Evolutionary conservation across 495 filamentous ascomycete species (phyloP).

Genomic region (Amorphotheca resinae): DNA sequence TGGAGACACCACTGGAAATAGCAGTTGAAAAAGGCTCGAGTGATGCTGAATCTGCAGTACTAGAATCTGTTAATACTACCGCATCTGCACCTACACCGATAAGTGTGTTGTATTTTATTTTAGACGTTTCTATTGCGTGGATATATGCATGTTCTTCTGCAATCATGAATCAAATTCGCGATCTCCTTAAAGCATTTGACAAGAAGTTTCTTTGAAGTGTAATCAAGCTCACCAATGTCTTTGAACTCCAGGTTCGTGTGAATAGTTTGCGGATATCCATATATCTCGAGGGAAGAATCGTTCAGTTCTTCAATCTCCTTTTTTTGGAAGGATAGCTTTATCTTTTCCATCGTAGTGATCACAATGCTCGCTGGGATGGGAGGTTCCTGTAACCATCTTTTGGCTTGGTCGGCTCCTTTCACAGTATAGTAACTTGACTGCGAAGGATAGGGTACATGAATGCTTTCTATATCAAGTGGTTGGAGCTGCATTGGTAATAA

Average conservation of each 20-base stretch:
- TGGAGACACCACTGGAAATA: too few species aligned
- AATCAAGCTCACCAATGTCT: slow-evolving; percentile 14
- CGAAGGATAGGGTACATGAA: slow-evolving; percentile 7
- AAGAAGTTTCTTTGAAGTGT: slow-evolving; percentile 7
- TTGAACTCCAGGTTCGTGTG: slow-evolving; percentile 17
- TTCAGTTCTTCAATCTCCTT: not conserved
- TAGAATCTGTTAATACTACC: too few species aligned
- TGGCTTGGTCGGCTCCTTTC: slow-evolving; percentile 9
- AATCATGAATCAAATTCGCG: too few species aligned
- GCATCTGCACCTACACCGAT: too few species aligned
- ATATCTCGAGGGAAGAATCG: slow-evolving; percentile 13
- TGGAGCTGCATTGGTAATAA: too few species aligned
- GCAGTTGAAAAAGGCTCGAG: too few species aligned
- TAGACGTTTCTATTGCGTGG: too few species aligned
- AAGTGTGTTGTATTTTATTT: too few species aligned
- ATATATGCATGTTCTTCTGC: too few species aligned
- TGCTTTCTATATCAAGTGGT: not conserved
- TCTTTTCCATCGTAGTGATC: slow-evolving; percentile 2
- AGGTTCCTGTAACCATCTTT: slow-evolving; percentile 14
- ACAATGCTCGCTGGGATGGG: not conserved
- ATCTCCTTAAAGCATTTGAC: slow-evolving; percentile 7
- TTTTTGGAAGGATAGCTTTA: slow-evolving; percentile 6
- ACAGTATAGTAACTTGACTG: slow-evolving; percentile 5
- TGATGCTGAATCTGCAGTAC: too few species aligned
- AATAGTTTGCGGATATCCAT: slow-evolving; percentile 13